Evolutionary conservation across 2,329 filamentous ascomycete species (phyloP).

Genomic region (Phialophora verrucosa): DNA sequence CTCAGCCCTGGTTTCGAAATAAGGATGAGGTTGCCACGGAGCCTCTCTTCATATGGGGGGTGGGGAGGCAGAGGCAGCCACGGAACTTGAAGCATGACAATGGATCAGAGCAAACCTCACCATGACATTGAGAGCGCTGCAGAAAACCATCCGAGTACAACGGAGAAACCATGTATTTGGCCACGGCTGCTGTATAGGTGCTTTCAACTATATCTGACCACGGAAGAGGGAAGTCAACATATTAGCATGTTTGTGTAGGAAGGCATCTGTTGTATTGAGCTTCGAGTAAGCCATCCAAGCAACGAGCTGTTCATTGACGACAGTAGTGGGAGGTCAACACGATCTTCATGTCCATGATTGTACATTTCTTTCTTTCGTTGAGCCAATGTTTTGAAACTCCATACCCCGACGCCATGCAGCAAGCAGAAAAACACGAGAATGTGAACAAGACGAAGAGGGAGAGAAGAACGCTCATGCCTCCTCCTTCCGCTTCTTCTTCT

Average conservation of each 20-base stretch:
- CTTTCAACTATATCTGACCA: background rate
- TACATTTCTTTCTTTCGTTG: conserved; percentile 34
- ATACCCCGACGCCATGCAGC: conserved; percentile 33
- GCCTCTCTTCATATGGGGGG: background rate
- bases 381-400: conserved; percentile 14
- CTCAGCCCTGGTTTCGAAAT: too few relatives aligned
- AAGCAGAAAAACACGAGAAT: conserved; percentile 42
- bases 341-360: conserved; percentile 18
- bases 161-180: background rate
- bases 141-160: background rate
- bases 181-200: background rate
- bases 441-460: conserved; percentile 42
- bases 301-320: conserved; percentile 5
- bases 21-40: background rate
- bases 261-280: background rate
- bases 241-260: background rate
- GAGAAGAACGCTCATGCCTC: conserved; percentile 44
- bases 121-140: background rate
- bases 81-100: background rate
- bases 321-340: conserved; percentile 7
- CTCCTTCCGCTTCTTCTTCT: conserved; percentile 54
- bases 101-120: background rate
- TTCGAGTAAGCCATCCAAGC: background rate
- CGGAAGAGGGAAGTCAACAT: background rate
- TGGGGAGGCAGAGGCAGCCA: background rate